Percentiles rank a stretch among this genome's conserved stretches.
These are phyloP conservation scores for Coemansia sp. DNA, from an alignment of 192 early-diverging fungal species.

Conservation along the genomic window DNA sequence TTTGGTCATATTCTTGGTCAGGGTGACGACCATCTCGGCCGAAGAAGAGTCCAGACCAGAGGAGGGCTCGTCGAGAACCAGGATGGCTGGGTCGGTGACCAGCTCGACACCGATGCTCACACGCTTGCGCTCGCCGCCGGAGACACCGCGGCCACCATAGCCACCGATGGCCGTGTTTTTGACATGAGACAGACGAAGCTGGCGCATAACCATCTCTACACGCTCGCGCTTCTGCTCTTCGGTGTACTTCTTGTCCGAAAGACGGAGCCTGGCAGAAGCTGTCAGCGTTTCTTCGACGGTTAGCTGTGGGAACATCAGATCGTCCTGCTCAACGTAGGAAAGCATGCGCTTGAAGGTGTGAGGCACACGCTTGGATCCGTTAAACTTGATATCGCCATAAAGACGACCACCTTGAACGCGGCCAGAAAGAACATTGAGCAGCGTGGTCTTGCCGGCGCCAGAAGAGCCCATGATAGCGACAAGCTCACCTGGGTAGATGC, in stretches of 20 bases:
- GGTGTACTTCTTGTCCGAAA: slow-evolving; percentile 52
- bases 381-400: slow-evolving; percentile 48
- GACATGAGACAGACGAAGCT: slow-evolving; percentile 59
- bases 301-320: slow-evolving; percentile 44
- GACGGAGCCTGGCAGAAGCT: slow-evolving; percentile 64
- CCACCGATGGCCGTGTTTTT: slow-evolving; percentile 49
- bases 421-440: slow-evolving; percentile 70
- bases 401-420: slow-evolving; percentile 54
- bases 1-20: slow-evolving; percentile 53
- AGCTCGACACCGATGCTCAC: slow-evolving; percentile 22
- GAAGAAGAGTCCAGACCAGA: slow-evolving; percentile 56
- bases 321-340: slow-evolving; percentile 35
- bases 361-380: slow-evolving; percentile 25
- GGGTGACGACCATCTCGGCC: slow-evolving; percentile 54
- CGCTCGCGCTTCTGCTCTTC: slow-evolving; percentile 40
- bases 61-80: neutral
- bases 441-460: slow-evolving; percentile 70
- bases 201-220: slow-evolving; percentile 59
- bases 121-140: slow-evolving; percentile 42
- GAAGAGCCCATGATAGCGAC: slow-evolving; percentile 57
- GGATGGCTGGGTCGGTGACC: neutral
- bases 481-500: slow-evolving; percentile 63
- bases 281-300: slow-evolving; percentile 71
- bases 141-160: slow-evolving; percentile 23
- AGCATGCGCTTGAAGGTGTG: slow-evolving; percentile 22